Percentiles rank a stretch among this genome's conserved stretches.
Evolutionary conservation across 2,329 filamentous ascomycete species (phyloP).

Genomic region (Coniochaeta hoffmannii): DNA sequence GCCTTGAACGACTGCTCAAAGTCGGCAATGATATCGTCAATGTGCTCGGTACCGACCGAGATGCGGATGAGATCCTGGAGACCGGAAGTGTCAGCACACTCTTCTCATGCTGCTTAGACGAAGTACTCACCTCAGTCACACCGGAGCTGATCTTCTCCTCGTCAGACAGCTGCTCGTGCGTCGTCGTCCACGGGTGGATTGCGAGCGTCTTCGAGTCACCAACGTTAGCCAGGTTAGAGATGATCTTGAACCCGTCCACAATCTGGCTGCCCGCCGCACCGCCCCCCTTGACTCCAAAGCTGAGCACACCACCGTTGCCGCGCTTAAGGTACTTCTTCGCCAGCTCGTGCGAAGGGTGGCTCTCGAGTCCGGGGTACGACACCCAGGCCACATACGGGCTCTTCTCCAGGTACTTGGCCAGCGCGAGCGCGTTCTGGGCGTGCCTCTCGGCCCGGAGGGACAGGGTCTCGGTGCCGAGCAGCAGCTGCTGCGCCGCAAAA

Average conservation of each 20-base stretch:
- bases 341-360: conserved; percentile 68
- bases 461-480: conserved; percentile 85
- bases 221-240: conserved; percentile 94
- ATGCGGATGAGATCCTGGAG: conserved; percentile 80
- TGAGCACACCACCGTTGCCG: conserved; percentile 85
- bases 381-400: conserved; percentile 88
- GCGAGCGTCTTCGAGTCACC: conserved; percentile 92
- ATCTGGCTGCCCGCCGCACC: conserved; percentile 76
- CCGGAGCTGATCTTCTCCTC: conserved; percentile 75
- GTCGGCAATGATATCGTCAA: conserved; percentile 94
- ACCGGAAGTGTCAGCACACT: not conserved
- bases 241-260: conserved; percentile 89
- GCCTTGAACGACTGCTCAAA: conserved; percentile 84
- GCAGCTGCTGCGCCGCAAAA: conserved; percentile 85
- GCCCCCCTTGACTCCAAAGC: conserved; percentile 88
- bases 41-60: conserved; percentile 91
- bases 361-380: conserved; percentile 81
- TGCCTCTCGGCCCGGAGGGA: conserved; percentile 81
- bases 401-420: conserved; percentile 77
- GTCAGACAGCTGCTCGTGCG: conserved; percentile 83
- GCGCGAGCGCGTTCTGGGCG: conserved; percentile 70
- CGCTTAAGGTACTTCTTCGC: conserved; percentile 83
- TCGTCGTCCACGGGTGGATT: conserved; percentile 93
- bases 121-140: conserved; percentile 58
- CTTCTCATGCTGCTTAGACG: not conserved